Base-by-base conservation (phyloP, 495 filamentous ascomycete genomes). In the Mytilinidion resinicola region DNA sequence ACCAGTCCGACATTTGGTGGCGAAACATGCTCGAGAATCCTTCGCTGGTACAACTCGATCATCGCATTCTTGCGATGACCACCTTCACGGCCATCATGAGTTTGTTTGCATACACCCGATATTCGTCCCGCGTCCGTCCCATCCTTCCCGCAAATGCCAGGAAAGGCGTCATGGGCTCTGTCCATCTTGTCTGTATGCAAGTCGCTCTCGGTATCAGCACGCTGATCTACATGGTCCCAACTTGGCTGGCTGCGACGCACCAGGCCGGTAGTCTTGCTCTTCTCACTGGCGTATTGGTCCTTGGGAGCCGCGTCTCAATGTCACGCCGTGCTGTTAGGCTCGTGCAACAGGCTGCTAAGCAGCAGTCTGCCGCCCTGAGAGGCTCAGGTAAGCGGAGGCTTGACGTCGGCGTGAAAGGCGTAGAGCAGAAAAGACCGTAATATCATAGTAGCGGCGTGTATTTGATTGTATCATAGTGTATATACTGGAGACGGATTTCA, bases 1-100 rank as follows among this genome's bases (percentile, higher is more conserved):
- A 96, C 69, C 65, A 74, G 19, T 83, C 84, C 35, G 93, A 98
- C 67, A 72, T 96, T 38, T 88, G 85, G 83, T 98, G 93, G 93
- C 82, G 93, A 61, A 98, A 97, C 76, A 84, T 90, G 81, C 85
- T 96, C 10, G 93, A 96, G 77, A 98, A 98, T 73, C 95, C 93
- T 9, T 90, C 89, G 0, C 78, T 91, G 9, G 93, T 96, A 9
- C 93, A 98, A 71, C 81, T 98, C 21, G 88, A 98, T 71, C 93
- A 98, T 76, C 84, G 93, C n/a, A 86, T 92, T 58, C 77, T 96
- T 15, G 93, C 93, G 47, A 89, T 81, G 52, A 90, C 87, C 1
- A 96, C 95, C 8, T 95, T 96, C 74, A 85, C 84, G 15, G 81
- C 85, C 55, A 81, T 97, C 47, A 75, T 91, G 44, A 79, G 81